Percentiles rank a stretch among this genome's conserved stretches.
These are phyloP conservation scores for Blastobotrys serpentis DNA, from an alignment of 1,139 yeast species.

Conservation along the genomic window DNA sequence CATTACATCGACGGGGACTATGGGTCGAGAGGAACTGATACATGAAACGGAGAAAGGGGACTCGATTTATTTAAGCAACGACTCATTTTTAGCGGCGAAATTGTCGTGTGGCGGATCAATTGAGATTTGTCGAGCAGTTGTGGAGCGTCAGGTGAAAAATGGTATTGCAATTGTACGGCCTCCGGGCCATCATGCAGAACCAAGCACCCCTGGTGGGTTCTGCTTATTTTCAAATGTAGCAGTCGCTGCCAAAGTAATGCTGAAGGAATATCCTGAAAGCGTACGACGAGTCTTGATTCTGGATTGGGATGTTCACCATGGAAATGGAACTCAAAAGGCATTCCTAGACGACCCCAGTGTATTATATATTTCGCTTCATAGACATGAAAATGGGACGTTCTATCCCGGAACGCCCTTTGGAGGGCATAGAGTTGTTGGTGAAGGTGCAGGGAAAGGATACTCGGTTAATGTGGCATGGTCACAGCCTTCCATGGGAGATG, in stretches of 20 bases:
- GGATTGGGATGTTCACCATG: conserved; percentile 99
- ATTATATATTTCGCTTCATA: conserved; percentile 82
- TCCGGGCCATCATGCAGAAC: conserved; percentile 99
- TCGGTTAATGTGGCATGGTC: conserved; percentile 95
- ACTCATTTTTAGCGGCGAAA: conserved; percentile 82
- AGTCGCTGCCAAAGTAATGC: conserved; percentile 86
- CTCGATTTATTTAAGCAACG: conserved; percentile 92
- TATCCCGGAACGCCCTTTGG: conserved; percentile 92
- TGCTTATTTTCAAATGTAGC: conserved; percentile 96
- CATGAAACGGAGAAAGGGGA: conserved; percentile 91
- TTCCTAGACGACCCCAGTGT: conserved; percentile 89
- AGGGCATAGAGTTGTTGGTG: conserved; percentile 77
- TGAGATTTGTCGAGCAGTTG: conserved; percentile 93
- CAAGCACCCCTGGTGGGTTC: conserved; percentile 95
- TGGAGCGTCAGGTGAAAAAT: conserved; percentile 88
- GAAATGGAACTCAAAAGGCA: conserved; percentile 95
- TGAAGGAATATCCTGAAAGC: conserved; percentile 81
- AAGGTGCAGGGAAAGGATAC: conserved; percentile 80
- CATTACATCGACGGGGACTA: conserved; percentile 70
- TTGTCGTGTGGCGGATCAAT: conserved; percentile 96
- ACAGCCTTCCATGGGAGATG: conserved; percentile 89
- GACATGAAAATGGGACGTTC: conserved; percentile 88
- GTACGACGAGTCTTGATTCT: conserved; percentile 79
- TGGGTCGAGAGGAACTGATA: conserved; percentile 75
- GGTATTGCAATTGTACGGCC: conserved; percentile 95